Evolutionary conservation across 768 basidiomycete species (phyloP), one percentile per base, ranked within the genome.

Genomic region (Chalciporus chontae): DNA sequence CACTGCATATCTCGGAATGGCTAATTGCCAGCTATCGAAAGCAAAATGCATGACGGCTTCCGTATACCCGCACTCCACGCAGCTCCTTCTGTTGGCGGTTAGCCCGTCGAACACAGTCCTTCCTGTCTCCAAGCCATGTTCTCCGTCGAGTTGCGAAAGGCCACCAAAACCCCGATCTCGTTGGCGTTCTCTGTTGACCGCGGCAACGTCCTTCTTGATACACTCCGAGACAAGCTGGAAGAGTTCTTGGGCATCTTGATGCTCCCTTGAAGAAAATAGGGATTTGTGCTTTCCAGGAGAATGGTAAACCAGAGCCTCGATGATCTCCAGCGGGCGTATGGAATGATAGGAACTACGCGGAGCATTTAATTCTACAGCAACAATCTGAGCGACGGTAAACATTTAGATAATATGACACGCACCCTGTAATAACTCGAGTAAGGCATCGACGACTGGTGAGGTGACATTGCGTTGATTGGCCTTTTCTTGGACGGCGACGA

Each of bases 221-320:
- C 84, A 88, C 65, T 94, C 93, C 1, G 93, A 87, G 8, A 97
- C 73, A 27, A 97, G 83, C 58, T 95, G 87, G 71, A 96, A 97
- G n/a, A 98, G 78, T 64, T 98, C 95, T 63, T 98, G 95, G 5
- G 95, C 95, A 65, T 98, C 95, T 71, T 98, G 95, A 65, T 98
- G 95, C 64, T 96, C 93, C 11, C 91, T 84, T 1, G 92, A 92
- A 56, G 83, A 81, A 67, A 95, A 85, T 10, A 93, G 76, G 0
- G 85, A 77, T 57, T 78, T 77, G 54, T 76, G 66, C 61, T 78
- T 78, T 43, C 77, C 78, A 29, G 73, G 67, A 32, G 77, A 71
- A 52, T 78, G 75, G 18, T 73, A 65, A 15, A 82, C 80, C 26
- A 94, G 77, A 3, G 84, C 86, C 15, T 77, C 67, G 40, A 94